phyloP scores from a whole-genome alignment of 441 rosid genomes.

The Populus hybrid region DNA sequence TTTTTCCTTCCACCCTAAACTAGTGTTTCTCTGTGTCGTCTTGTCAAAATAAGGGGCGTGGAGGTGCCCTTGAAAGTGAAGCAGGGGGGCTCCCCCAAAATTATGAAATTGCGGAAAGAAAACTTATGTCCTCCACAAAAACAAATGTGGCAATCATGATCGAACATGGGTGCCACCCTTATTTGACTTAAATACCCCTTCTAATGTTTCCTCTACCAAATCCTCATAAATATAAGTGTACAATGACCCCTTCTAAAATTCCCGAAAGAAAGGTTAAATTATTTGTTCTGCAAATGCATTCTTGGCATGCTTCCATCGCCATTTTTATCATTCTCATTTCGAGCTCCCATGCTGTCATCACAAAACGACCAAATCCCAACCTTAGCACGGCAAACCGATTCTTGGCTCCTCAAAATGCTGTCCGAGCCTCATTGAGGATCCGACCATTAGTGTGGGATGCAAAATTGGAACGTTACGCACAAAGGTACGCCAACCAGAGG shows the following conservation, averaged over 20 bases:
- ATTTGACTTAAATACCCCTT: slow-evolving; percentile 19
- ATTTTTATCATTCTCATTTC: slow-evolving; percentile 33
- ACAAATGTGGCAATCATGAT: slow-evolving; percentile 62
- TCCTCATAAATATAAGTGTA: neutral
- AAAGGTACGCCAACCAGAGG: slow-evolving; percentile 35
- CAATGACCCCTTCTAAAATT: neutral
- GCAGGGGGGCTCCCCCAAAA: neutral
- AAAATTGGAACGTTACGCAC: slow-evolving; percentile 41
- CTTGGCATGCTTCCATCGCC: slow-evolving; percentile 12
- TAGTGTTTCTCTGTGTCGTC: too few relatives aligned
- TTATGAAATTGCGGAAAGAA: slow-evolving; percentile 3
- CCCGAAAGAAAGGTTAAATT: neutral
- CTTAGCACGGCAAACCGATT: slow-evolving; percentile 37
- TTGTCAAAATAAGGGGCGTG: neutral
- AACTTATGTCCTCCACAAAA: slow-evolving; percentile 18
- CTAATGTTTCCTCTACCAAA: slow-evolving; percentile 9
- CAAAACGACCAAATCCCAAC: neutral
- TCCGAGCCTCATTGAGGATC: slow-evolving; percentile 43
- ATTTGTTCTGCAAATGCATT: slow-evolving; percentile 8
- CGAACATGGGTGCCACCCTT: slow-evolving; percentile 89
- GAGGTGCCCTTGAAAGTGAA: neutral
- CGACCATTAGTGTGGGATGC: slow-evolving; percentile 48
- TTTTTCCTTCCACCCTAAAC: neutral
- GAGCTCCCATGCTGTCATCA: slow-evolving; percentile 3
- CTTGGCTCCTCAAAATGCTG: slow-evolving; percentile 61